phyloP scores from a whole-genome alignment of 352 stramenopile species.

The Phytophthora citrophthora region DNA sequence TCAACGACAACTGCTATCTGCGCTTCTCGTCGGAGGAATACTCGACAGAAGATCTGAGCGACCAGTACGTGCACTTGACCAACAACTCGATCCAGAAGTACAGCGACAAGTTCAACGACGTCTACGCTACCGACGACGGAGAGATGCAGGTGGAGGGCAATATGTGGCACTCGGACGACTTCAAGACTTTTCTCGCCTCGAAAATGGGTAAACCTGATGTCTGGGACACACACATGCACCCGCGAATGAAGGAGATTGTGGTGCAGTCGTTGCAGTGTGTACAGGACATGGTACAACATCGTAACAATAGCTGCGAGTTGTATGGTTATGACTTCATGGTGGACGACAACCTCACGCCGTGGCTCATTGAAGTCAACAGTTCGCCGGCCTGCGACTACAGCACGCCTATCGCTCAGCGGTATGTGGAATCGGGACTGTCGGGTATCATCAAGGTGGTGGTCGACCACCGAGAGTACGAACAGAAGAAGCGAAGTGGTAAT shows the following conservation, averaged over 20 bases:
- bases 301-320: conserved; percentile 92
- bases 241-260: conserved; percentile 90
- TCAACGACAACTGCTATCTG: conserved; percentile 92
- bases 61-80: conserved; percentile 93
- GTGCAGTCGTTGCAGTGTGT: conserved; percentile 85
- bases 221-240: conserved; percentile 64
- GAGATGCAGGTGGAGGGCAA: conserved; percentile 69
- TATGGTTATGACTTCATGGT: conserved; percentile 96
- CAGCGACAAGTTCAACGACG: conserved; percentile 88
- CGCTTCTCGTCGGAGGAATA: conserved; percentile 90
- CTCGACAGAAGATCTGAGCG: conserved; percentile 76
- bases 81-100: conserved; percentile 96
- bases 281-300: conserved; percentile 88
- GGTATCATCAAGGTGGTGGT: conserved; percentile 92
- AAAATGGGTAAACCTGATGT: conserved; percentile 40
- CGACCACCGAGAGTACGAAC: conserved; percentile 79
- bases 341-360: conserved; percentile 81
- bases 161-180: conserved; percentile 84
- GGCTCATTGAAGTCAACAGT: conserved; percentile 95
- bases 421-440: conserved; percentile 83
- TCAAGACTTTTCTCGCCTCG: conserved; percentile 54
- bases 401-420: conserved; percentile 89
- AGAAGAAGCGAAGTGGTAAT: conserved; percentile 42
- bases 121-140: conserved; percentile 72
- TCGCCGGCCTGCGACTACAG: conserved; percentile 94